Percentiles rank a stretch among this genome's conserved stretches.
phyloP scores from a whole-genome alignment of 2,329 filamentous ascomycete species.

The Hypoxylon sp. region DNA sequence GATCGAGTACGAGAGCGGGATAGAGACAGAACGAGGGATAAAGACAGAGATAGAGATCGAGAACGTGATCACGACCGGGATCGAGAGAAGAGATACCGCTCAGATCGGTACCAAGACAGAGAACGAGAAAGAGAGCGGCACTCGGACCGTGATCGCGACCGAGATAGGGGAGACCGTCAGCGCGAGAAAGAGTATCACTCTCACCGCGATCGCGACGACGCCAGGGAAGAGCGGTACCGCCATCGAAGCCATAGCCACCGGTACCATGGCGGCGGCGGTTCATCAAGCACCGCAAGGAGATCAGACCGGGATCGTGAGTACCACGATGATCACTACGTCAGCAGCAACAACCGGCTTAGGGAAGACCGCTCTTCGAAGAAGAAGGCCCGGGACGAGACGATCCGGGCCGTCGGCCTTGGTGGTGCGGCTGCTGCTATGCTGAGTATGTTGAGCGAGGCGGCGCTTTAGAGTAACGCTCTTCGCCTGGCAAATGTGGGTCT shows the following conservation, averaged over 20 bases:
- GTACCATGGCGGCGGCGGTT: conserved; percentile 59
- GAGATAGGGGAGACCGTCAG: conserved; percentile 53
- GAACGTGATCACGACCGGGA: conserved; percentile 59
- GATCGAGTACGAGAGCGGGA: conserved; percentile 46
- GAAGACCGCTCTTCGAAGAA: conserved; percentile 58
- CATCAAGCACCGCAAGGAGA: conserved; percentile 46
- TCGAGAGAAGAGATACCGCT: conserved; percentile 44
- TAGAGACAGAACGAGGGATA: conserved; percentile 26
- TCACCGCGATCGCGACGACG: conserved; percentile 52
- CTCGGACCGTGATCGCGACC: conserved; percentile 57
- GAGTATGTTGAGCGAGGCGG: conserved; percentile 70
- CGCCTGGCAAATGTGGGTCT: neutral
- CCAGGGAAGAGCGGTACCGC: conserved; percentile 31
- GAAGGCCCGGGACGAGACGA: conserved; percentile 65
- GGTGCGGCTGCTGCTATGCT: conserved; percentile 71
- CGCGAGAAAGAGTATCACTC: conserved; percentile 56
- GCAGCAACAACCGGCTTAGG: conserved; percentile 44
- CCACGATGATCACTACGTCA: conserved; percentile 47
- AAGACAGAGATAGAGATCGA: conserved; percentile 34
- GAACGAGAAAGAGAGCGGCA: conserved; percentile 51
- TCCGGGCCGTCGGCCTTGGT: conserved; percentile 70
- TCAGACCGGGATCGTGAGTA: conserved; percentile 53
- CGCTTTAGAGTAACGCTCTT: conserved; percentile 47
- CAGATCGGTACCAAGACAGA: conserved; percentile 57
- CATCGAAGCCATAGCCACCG: conserved; percentile 51